Base-by-base conservation (phyloP, 2,329 filamentous ascomycete genomes). In the Penicillium psychrosexuale region DNA sequence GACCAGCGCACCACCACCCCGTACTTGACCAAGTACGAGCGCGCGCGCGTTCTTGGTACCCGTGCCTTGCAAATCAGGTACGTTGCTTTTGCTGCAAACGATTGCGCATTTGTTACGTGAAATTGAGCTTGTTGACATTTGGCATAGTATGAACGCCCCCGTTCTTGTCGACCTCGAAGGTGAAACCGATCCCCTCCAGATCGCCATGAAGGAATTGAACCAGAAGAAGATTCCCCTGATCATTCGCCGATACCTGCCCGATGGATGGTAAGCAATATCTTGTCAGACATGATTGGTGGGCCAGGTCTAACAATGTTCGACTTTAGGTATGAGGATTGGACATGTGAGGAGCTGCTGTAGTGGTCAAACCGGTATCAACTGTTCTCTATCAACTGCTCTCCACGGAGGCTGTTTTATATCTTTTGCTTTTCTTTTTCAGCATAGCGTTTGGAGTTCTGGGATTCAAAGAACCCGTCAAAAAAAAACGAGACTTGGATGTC, bases 11-110 rank as follows among this genome's bases (percentile, higher is more conserved):
- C 85, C 24, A 99, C 94, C 8, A 99, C 94, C 28, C 94, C 93
- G 2, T 99, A 97, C 78, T 96, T 99, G 93, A 99, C 94, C 64
- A 99, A 99, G 79, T 99, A 99, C 77, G 94, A 99, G 81, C 85
- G 87, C 66, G 94, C 94, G 60, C 86, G 94, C 70, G 93, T 99
- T 56, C 78, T 99, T 61, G 94, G 94, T 45, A 97, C 94, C 38
- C 83, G 94, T 63, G 94, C 94, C 38, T 76, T 97, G 71, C 94
- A 99, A 77, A 97, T 99, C 71, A 97, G 91, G 91, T 95, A 75
- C 51, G 84, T 68, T 24, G 6, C 8, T 38, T 11, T 33, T 44
- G 13, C 46, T 27, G 22, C 92, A 62, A 92, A 93, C 69, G 92
- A 97, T 76, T 97, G 97, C 71, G 96, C 89, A 89, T 93, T 75